Base-by-base conservation (phyloP, 495 filamentous ascomycete genomes). In the Aspergillus avenaceus region DNA sequence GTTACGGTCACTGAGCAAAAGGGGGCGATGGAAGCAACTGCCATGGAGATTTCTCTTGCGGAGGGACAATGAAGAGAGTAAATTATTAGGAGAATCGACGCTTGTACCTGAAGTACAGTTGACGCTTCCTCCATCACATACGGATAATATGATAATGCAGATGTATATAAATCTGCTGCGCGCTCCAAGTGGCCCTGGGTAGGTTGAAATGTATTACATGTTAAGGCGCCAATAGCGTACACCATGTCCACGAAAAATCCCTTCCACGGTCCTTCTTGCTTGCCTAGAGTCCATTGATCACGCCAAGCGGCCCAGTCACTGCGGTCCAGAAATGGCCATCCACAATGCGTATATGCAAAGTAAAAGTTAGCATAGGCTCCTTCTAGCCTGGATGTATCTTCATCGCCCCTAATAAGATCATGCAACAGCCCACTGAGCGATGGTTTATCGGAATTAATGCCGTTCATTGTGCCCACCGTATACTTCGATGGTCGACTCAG, bases 31-130 rank as follows among this genome's bases (percentile, higher is more conserved):
- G 65, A 68, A 23, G 63, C 59, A 1, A 68, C 63, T 27, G 50
- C 59, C 3, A 59, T 59, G 2, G 56, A 48, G 5, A 68, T 66
- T 21, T 68, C 65, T 26, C 66, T 61, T 2, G 63, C 61, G 2
- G 63, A 68, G n/a, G 65, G 61, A 18, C 58, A 68, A 25, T 68
- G 63, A n/a, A 68, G 44, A 16, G 65, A 54, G 29, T 68, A 68
- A 11, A 68, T 49, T 25, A 68, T 63, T 47, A 68, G 50, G 8
- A 68, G 59, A 12, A 68, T 46, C 0, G 65, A 68, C 21, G 65
- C 65, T 51, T 68, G 61, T 9, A 68, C 59, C 27, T 68, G 65
- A 8, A 68, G 50, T 16, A 62, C 50, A 49, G 64, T 57, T 2
- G 65, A 64, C 1, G 56, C 38, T 41, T 68, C 54, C 1, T 50